Base-by-base conservation (phyloP, 2,329 filamentous ascomycete species). In the Fusarium tupiense region DNA sequence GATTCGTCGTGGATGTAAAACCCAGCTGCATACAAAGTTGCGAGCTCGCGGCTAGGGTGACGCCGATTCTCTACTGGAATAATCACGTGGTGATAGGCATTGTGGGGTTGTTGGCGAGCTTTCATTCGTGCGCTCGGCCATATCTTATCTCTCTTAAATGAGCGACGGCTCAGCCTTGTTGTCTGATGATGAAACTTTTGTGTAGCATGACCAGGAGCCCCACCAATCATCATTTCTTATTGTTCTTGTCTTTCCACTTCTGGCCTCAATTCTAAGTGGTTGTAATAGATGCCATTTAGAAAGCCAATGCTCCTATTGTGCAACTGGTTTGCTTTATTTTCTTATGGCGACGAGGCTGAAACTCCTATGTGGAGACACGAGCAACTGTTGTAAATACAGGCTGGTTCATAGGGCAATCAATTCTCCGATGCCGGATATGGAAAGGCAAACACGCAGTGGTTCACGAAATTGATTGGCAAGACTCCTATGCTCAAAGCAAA, bases 31-130 rank as follows among this genome's bases (percentile, higher is more conserved):
- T 82, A 81, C 80, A 83, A 81, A 82, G 78, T 82, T 80, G 77
- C 75, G 80, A 81, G 81, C 75, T 76, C 77, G 73, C 77, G 78
- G 75, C 75, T 77, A 77, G 79, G 78, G 79, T 80, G 80, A 81
- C 80, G 80, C 82, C 78, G 82, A 81, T 76, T 76, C 76, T 75
- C 69, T 74, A 77, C 80, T 65, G 79, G 77, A 73, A 76, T 59
- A 74, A 76, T 79, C 76, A 83, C 82, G 82, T 83, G 82, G 26
- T 64, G 79, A 83, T 82, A 81, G 81, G 24, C 26, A 40, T 20
- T 56, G 67, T 70, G 65, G 65, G 33, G 50, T 26, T 8, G 9
- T 20, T 13, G 2, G 9, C 12, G 26, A n/a, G 33, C 43, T 66
- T 35, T 71, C 53, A 77, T 69, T 73, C 60, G 69, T 33, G 9